Percentiles rank a stretch among this genome's conserved stretches.
These are phyloP conservation scores for Phytophthora tentaculata DNA, from an alignment of 352 stramenopile species.

Conservation along the genomic window DNA sequence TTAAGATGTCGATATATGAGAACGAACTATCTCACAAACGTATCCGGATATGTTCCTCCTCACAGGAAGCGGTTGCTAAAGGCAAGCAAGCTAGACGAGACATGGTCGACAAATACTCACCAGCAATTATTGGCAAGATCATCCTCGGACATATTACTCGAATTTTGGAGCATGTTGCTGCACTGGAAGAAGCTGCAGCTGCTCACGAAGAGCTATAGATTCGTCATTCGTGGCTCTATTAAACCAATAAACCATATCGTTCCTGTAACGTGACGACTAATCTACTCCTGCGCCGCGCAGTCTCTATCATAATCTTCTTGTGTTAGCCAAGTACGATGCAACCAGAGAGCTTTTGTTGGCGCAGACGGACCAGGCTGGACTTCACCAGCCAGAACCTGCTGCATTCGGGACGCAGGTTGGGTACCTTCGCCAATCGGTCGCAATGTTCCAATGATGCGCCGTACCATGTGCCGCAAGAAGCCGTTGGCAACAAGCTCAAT, in stretches of 20 bases:
- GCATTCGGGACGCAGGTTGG: constrained; percentile 57
- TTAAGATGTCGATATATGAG: no score
- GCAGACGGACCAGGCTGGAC: constrained; percentile 70
- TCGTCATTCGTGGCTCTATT: background rate
- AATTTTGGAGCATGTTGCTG: constrained; percentile 54
- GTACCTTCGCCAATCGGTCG: constrained; percentile 82
- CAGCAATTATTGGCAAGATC: constrained; percentile 71
- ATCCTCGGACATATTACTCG: constrained; percentile 72
- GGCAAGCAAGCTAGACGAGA: constrained; percentile 72
- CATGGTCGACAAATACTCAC: constrained; percentile 88
- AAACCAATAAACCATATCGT: background rate
- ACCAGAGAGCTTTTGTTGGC: constrained; percentile 79
- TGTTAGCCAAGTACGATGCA: constrained; percentile 86
- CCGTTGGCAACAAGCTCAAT: constrained; percentile 85
- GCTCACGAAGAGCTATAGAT: constrained; percentile 67
- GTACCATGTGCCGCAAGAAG: constrained; percentile 90
- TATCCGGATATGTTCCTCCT: no score
- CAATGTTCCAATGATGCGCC: constrained; percentile 82
- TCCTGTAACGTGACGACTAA: background rate
- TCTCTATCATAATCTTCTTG: constrained; percentile 77
- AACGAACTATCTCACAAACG: no score
- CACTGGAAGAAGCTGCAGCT: constrained; percentile 23
- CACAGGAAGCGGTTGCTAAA: constrained; percentile 66
- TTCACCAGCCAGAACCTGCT: constrained; percentile 68
- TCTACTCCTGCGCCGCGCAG: constrained; percentile 31